A percentile compares a stretch with the other conserved stretches of the same genome.
phyloP scores from a whole-genome alignment of 2,329 filamentous ascomycete genomes.

The Fusarium praegraminearum region DNA sequence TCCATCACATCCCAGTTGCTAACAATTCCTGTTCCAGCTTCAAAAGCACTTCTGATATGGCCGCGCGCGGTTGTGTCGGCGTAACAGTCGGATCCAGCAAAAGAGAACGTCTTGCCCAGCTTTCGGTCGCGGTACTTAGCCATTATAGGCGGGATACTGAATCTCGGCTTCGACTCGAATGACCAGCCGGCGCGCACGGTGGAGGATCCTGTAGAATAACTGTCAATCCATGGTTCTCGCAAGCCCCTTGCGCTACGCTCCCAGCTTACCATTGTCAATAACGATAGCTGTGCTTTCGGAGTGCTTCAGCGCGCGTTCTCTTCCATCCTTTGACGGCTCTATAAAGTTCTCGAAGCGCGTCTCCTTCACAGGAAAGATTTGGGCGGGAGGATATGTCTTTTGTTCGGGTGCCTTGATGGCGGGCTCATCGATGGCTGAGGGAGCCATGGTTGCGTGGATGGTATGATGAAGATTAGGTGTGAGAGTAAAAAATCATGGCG shows the following conservation, averaged over 20 bases:
- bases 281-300: slow-evolving; percentile 81
- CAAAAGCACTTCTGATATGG: slow-evolving; percentile 91
- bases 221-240: slow-evolving; percentile 38
- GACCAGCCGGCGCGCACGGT: slow-evolving; percentile 95
- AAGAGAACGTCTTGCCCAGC: slow-evolving; percentile 88
- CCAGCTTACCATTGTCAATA: slow-evolving; percentile 88
- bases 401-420: slow-evolving; percentile 52
- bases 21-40: slow-evolving; percentile 88
- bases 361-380: slow-evolving; percentile 72
- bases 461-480: slow-evolving; percentile 13
- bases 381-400: slow-evolving; percentile 64
- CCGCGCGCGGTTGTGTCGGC: slow-evolving; percentile 92
- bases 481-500: slow-evolving; percentile 38
- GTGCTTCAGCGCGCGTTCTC: slow-evolving; percentile 72
- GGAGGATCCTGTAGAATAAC: slow-evolving; percentile 76
- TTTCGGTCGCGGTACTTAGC: slow-evolving; percentile 96
- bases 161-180: slow-evolving; percentile 84
- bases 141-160: slow-evolving; percentile 89
- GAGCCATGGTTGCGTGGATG: slow-evolving; percentile 59
- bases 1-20: slow-evolving; percentile 99
- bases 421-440: slow-evolving; percentile 64
- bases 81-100: slow-evolving; percentile 92
- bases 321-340: slow-evolving; percentile 73
- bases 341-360: slow-evolving; percentile 69
- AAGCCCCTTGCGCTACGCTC: slow-evolving; percentile 11